These are phyloP conservation scores for Cyberlindnera sargentensis DNA, from an alignment of 805 yeast genomes.

Conservation along the genomic window DNA sequence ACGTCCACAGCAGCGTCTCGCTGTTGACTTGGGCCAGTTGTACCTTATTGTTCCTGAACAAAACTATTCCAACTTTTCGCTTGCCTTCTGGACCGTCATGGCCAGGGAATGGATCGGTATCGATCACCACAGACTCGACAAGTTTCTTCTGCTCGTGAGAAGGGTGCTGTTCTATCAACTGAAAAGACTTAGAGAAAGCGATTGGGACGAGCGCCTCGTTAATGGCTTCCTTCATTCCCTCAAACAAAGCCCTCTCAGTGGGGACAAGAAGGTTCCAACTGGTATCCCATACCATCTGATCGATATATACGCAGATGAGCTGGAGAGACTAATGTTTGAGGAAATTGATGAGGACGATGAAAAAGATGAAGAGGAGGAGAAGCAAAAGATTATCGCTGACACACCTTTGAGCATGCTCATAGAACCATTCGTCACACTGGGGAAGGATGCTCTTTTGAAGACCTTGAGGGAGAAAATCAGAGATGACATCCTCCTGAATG, in stretches of 20 bases:
- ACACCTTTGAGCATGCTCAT: constrained; percentile 52
- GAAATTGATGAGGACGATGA: constrained; percentile 41
- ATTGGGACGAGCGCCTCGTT: constrained; percentile 49
- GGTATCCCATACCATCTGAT: constrained; percentile 81
- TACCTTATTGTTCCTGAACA: constrained; percentile 36
- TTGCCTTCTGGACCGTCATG: constrained; percentile 78
- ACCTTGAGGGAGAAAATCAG: constrained; percentile 57
- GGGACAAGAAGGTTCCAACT: constrained; percentile 52
- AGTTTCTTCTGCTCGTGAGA: constrained; percentile 76
- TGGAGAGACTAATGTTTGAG: constrained; percentile 57
- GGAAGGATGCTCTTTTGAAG: constrained; percentile 45
- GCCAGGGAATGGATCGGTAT: constrained; percentile 76
- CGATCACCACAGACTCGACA: constrained; percentile 82
- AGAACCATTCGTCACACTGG: constrained; percentile 51
- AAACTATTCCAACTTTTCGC: constrained; percentile 45
- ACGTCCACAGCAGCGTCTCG: constrained; percentile 81
- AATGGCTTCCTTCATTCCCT: constrained; percentile 37
- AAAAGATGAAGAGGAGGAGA: constrained; percentile 30
- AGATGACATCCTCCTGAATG: constrained; percentile 61
- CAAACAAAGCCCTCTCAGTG: constrained; percentile 44
- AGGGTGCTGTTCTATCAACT: constrained; percentile 63
- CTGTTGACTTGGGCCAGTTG: constrained; percentile 59
- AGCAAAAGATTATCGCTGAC: constrained; percentile 30
- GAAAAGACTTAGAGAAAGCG: constrained; percentile 41
- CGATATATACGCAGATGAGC: constrained; percentile 80